Evolutionary conservation across 495 filamentous ascomycete species (phyloP).

Genomic region (Clavariopsis aquatica): DNA sequence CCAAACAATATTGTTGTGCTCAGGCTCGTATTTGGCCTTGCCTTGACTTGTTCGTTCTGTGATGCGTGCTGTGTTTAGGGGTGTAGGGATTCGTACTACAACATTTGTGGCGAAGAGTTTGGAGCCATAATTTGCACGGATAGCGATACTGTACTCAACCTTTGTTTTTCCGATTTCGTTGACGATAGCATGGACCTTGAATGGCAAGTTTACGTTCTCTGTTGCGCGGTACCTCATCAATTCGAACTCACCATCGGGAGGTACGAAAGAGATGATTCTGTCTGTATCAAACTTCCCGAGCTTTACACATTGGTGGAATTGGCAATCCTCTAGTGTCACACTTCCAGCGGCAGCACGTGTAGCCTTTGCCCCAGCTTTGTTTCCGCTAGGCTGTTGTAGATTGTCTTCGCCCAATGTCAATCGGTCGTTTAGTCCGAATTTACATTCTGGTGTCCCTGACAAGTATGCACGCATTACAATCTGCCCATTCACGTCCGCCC

Average conservation of each 20-base stretch:
- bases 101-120: slow-evolving; percentile 99
- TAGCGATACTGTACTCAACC: slow-evolving; percentile 97
- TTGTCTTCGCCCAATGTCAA: slow-evolving; percentile 82
- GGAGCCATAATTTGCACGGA: slow-evolving; percentile 92
- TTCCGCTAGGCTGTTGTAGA: slow-evolving; percentile 65
- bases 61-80: slow-evolving; percentile 92
- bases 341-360: slow-evolving; percentile 94
- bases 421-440: slow-evolving; percentile 97
- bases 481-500: slow-evolving; percentile 95
- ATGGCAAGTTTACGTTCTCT: slow-evolving; percentile 98
- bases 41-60: slow-evolving; percentile 93
- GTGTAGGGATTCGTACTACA: slow-evolving; percentile 91
- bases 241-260: slow-evolving; percentile 98
- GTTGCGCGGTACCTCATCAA: slow-evolving; percentile 99
- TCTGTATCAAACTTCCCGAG: slow-evolving; percentile 96
- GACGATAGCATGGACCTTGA: slow-evolving; percentile 98
- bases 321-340: slow-evolving; percentile 96
- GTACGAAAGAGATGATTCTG: slow-evolving; percentile 96
- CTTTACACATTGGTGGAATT: slow-evolving; percentile 99
- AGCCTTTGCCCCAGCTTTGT: slow-evolving; percentile 73
- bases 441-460: slow-evolving; percentile 95
- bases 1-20: slow-evolving; percentile 98
- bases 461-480: slow-evolving; percentile 99
- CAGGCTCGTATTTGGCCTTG: slow-evolving; percentile 97
- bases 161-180: slow-evolving; percentile 96